Base-by-base conservation (phyloP, 805 yeast genomes). In the Pichia nakasei region DNA sequence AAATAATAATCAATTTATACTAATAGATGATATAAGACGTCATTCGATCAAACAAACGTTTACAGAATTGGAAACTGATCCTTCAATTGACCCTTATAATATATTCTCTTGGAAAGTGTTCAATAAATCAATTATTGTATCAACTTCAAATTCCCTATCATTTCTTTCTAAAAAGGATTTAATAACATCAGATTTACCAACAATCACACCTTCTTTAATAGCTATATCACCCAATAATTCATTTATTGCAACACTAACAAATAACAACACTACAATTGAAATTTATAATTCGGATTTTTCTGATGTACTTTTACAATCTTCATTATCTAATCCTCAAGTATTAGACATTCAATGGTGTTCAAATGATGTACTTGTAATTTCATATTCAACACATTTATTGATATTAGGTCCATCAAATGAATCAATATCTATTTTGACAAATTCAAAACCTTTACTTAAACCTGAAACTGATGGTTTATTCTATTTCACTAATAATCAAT, bases 341-440 rank as follows among this genome's bases (percentile, higher is more conserved):
- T 11, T 18, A 4, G 37, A 72, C 47, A 63, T 85, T 18, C 71
- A 70, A 45, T 93, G 97, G 97, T 82, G 96, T 57, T 86, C 91
- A 0, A 78, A 81, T 51, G 95, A 87, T 61, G 86, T 93, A 0
- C 78, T 89, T 1, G 78, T 80, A 0, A 56, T 82, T 12, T 65
- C 77, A 1, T 63, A 63, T 47, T 65, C 72, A 3, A 91, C 82
- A 51, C 87, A 82, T 42, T 53, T 87, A 22, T 73, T 73, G 47
- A 57, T 89, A 15, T 69, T 82, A 31, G 95, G 94, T 0, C 91
- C 95, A 0, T 75, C 78, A 11, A 78, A 73, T 49, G 75, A 73
- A 17, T 56, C 73, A 37, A 58, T 80, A 41, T 75, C 74, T 39
- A 81, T 74, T 61, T 82, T 69, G 51, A 72, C 68, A 11, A 63